Evolutionary conservation across 176 grass and related monocot genomes (phyloP).

Genomic region (Chloris gayana): DNA sequence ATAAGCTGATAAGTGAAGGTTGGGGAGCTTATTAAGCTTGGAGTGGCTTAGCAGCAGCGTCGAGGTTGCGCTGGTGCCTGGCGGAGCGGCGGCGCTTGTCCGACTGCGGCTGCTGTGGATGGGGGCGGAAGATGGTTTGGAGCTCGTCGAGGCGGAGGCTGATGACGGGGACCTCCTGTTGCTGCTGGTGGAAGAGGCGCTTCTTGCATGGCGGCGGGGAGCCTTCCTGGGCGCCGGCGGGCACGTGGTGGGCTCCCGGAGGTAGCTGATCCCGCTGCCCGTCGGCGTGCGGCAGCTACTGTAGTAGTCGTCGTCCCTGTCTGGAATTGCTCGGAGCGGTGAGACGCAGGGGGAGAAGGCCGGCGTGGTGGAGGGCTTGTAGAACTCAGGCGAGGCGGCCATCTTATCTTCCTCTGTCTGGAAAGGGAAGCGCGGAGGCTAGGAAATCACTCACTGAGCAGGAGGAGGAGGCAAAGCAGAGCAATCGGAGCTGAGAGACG

Average conservation of each 20-base stretch:
- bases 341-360: background rate
- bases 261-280: slow-evolving; percentile 19
- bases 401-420: background rate
- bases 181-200: slow-evolving; percentile 11
- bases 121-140: slow-evolving; percentile 30
- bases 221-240: slow-evolving; percentile 48
- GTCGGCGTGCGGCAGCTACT: slow-evolving; percentile 33
- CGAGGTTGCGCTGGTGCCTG: background rate
- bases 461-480: background rate
- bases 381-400: slow-evolving; percentile 46
- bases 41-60: background rate
- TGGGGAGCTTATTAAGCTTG: background rate
- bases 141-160: slow-evolving; percentile 39
- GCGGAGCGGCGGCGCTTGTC: background rate
- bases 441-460: no score
- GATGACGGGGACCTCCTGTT: background rate
- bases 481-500: background rate
- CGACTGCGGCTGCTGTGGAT: background rate
- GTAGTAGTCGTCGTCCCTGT: background rate
- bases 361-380: background rate
- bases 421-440: no score
- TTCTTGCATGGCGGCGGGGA: slow-evolving; percentile 14
- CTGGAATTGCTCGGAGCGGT: background rate
- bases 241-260: slow-evolving; percentile 41
- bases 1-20: no score